A percentile compares a stretch with the other conserved stretches of the same genome.
Evolutionary conservation across 139 green algal genomes (phyloP).

Genomic region (Auxenochlorella protothecoides): DNA sequence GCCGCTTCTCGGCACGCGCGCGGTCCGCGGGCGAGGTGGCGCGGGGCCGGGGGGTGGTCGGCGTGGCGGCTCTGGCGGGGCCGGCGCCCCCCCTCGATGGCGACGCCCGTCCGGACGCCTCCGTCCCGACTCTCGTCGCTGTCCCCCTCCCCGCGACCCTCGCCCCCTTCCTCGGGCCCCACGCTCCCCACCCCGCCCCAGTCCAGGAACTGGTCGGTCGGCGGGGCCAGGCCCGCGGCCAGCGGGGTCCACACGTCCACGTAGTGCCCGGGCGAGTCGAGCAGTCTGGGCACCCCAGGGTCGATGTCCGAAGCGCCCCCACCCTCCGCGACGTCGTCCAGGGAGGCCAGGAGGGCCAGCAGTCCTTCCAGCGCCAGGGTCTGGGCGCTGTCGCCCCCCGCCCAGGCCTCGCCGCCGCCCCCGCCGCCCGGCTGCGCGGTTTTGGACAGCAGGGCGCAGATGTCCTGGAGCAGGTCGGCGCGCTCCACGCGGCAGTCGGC

Average conservation of each 20-base stretch:
- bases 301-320: too few relatives aligned
- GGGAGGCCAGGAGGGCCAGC: conserved; percentile 58
- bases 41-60: background rate
- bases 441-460: conserved; percentile 62
- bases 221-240: background rate
- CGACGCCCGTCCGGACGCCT: background rate
- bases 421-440: conserved; percentile 27
- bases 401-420: too few relatives aligned
- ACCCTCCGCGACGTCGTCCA: conserved; percentile 9
- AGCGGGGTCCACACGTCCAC: conserved; percentile 29
- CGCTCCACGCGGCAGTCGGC: conserved; percentile 47
- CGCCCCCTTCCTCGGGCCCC: too few relatives aligned
- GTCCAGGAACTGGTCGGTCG: background rate
- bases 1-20: conserved; percentile 39
- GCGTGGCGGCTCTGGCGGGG: too few relatives aligned
- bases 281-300: too few relatives aligned
- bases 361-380: conserved; percentile 68
- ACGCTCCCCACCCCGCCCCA: too few relatives aligned
- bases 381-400: too few relatives aligned
- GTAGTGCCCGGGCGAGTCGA: background rate
- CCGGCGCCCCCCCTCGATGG: background rate
- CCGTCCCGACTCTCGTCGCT: background rate
- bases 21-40: background rate
- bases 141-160: background rate
- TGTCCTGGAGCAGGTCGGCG: conserved; percentile 75